These are phyloP conservation scores for Tilletia caries DNA, from an alignment of 1,284 basidiomycete species.

Conservation along the genomic window DNA sequence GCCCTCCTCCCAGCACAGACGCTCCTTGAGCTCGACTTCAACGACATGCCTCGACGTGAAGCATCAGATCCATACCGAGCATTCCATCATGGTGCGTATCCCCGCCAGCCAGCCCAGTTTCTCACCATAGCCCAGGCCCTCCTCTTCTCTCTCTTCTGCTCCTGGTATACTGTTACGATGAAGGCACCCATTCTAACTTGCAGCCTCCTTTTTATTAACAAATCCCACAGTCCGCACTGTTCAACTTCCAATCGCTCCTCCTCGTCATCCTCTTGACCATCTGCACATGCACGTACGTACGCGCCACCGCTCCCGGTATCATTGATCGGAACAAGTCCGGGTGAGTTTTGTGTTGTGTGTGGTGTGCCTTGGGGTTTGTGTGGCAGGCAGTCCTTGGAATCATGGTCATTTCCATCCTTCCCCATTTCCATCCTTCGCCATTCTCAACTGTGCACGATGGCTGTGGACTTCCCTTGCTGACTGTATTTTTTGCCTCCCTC, in stretches of 20 bases:
- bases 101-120: no score
- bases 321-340: conserved; percentile 93
- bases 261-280: conserved; percentile 88
- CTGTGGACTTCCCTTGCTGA: not conserved
- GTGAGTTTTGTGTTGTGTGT: conserved; percentile 50
- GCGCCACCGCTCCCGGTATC: conserved; percentile 79
- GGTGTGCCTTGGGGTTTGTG: not conserved
- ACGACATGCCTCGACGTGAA: no score
- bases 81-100: no score
- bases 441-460: not conserved
- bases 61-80: no score
- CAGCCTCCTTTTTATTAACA: not conserved
- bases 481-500: not conserved
- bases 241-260: conserved; percentile 94
- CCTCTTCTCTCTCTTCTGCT: no score
- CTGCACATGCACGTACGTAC: conserved; percentile 94
- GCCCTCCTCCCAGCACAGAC: no score
- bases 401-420: no score
- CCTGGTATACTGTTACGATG: no score
- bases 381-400: not conserved
- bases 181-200: no score
- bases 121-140: no score
- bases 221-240: conserved; percentile 75
- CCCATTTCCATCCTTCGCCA: not conserved
- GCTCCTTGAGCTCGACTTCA: no score